Conservation (phyloP, 116 monocot species). For the Trichopus zeylanicus region DNA sequence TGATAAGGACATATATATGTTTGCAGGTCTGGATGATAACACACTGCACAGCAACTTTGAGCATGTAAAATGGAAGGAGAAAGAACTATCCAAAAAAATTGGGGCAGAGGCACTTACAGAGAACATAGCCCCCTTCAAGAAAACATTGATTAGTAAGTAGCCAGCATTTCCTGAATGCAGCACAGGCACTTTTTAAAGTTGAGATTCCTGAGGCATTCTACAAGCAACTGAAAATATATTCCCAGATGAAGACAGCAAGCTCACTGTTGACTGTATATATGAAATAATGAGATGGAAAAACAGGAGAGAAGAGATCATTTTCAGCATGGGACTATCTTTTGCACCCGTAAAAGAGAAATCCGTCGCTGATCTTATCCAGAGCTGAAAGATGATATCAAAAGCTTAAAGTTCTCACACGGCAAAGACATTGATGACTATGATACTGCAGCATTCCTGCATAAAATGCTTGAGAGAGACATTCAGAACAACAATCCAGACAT, state of each 20-base stretch:
- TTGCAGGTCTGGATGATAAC: slow-evolving; percentile 18
- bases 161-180: slow-evolving; percentile 41
- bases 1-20: not conserved
- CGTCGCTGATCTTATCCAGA: slow-evolving; percentile 45
- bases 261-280: slow-evolving; percentile 34
- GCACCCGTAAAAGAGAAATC: slow-evolving; percentile 12
- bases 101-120: slow-evolving; percentile 32
- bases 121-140: slow-evolving; percentile 29
- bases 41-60: slow-evolving; percentile 8
- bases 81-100: slow-evolving; percentile 7
- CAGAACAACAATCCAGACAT: slow-evolving; percentile 35
- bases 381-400: slow-evolving; percentile 42
- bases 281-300: slow-evolving; percentile 67
- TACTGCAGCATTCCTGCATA: slow-evolving; percentile 25
- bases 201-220: slow-evolving; percentile 26
- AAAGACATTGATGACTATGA: slow-evolving; percentile 12
- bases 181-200: slow-evolving; percentile 34
- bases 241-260: slow-evolving; percentile 20
- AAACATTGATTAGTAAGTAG: slow-evolving; percentile 31
- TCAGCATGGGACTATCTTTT: not conserved
- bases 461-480: slow-evolving; percentile 50
- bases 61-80: not conserved
- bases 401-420: slow-evolving; percentile 18
- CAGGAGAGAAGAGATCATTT: slow-evolving; percentile 25
- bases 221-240: slow-evolving; percentile 17